phyloP scores from a whole-genome alignment of 1,284 basidiomycete genomes.

The Trametes sp. region DNA sequence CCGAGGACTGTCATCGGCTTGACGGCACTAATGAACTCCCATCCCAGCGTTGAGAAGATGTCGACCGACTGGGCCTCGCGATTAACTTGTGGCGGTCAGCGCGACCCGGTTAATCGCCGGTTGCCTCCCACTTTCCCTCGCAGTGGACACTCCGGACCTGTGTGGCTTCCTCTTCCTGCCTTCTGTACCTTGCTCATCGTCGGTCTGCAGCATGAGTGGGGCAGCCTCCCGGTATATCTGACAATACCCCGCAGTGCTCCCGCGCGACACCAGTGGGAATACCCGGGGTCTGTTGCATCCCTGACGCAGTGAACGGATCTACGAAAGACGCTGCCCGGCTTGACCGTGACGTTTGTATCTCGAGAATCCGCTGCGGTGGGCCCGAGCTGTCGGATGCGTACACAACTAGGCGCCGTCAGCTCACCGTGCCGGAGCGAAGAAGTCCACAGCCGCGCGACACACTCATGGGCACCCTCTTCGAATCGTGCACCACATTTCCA shows the following conservation, averaged over 20 bases:
- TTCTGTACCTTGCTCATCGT: slow-evolving; percentile 32
- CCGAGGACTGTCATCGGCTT: slow-evolving; percentile 18
- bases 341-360: slow-evolving; percentile 8
- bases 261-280: slow-evolving; percentile 4
- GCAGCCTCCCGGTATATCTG: slow-evolving; percentile 2
- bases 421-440: slow-evolving; percentile 1
- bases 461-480: slow-evolving; percentile 18
- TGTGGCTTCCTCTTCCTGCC: slow-evolving; percentile 8
- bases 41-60: slow-evolving; percentile 25
- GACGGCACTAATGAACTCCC: slow-evolving; percentile 23
- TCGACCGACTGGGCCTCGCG: slow-evolving; percentile 17
- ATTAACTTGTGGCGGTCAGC: slow-evolving; percentile 16
- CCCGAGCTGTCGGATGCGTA: slow-evolving; percentile 13
- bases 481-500: not conserved
- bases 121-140: slow-evolving; percentile 16
- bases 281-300: slow-evolving; percentile 10
- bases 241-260: slow-evolving; percentile 3
- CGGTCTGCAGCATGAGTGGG: slow-evolving; percentile 12
- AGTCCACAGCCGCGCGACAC: slow-evolving; percentile 5
- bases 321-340: slow-evolving; percentile 10
- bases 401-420: not conserved
- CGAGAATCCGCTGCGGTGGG: slow-evolving; percentile 1
- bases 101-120: slow-evolving; percentile 29
- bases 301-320: slow-evolving; percentile 17
- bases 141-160: slow-evolving; percentile 15